Conservation (phyloP, 192 early-diverging fungal genomes). For the Globomyces pollinis-pini region DNA sequence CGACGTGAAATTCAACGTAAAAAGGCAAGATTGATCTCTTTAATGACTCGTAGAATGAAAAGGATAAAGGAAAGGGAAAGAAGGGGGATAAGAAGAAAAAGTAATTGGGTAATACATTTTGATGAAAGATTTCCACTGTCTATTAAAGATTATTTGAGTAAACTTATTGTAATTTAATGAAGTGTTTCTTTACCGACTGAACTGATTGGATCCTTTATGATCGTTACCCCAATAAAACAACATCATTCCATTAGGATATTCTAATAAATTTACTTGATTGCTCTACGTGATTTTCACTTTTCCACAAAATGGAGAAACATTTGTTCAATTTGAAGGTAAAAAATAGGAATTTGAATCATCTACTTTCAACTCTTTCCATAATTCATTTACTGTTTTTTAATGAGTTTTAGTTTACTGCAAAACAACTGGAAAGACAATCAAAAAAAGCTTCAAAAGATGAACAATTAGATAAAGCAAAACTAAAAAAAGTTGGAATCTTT, state of each 20-base stretch:
- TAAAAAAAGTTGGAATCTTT: constrained; percentile 68
- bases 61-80: constrained; percentile 15
- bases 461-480: constrained; percentile 63
- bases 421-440: constrained; percentile 75
- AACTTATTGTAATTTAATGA: too few species aligned
- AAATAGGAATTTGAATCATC: not conserved
- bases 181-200: too few species aligned
- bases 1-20: constrained; percentile 26
- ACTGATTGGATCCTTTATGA: too few species aligned
- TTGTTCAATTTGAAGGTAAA: constrained; percentile 33
- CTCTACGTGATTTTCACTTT: too few species aligned
- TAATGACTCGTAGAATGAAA: constrained; percentile 17
- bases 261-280: too few species aligned
- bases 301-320: constrained; percentile 25
- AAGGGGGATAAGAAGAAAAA: constrained; percentile 15
- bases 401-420: constrained; percentile 73
- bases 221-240: too few species aligned
- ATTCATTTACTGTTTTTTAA: too few species aligned
- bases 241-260: too few species aligned
- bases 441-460: constrained; percentile 85
- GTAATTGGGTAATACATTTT: too few species aligned
- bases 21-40: constrained; percentile 16
- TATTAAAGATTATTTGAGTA: too few species aligned
- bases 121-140: too few species aligned
- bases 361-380: not conserved